phyloP scores from a whole-genome alignment of 306 rosid genomes.

The Rubus parviflorus region DNA sequence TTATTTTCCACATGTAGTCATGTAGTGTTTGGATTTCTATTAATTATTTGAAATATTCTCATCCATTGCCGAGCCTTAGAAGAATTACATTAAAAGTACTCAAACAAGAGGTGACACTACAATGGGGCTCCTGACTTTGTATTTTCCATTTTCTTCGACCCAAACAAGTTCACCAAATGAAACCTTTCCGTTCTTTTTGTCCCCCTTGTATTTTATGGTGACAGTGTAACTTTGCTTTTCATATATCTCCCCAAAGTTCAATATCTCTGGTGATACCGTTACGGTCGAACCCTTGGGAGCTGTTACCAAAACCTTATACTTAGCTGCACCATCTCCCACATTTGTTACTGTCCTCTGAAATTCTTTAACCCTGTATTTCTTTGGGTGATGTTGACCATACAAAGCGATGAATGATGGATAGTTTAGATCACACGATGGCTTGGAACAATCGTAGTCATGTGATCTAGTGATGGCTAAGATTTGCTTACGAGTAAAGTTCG shows the following conservation, averaged over 20 bases:
- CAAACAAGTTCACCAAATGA: slow-evolving; percentile 30
- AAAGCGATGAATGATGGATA: slow-evolving; percentile 49
- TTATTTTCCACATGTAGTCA: not conserved
- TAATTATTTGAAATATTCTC: not conserved
- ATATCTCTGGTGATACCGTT: slow-evolving; percentile 34
- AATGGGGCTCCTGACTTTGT: slow-evolving; percentile 31
- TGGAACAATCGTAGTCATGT: slow-evolving; percentile 29
- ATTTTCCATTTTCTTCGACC: slow-evolving; percentile 29
- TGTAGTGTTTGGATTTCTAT: not conserved
- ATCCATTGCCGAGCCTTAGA: not conserved
- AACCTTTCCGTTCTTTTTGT: not conserved
- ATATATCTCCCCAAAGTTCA: slow-evolving; percentile 31
- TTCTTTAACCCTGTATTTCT: not conserved
- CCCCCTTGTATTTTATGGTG: slow-evolving; percentile 7
- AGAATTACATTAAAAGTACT: not conserved
- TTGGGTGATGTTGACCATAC: slow-evolving; percentile 1
- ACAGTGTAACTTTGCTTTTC: slow-evolving; percentile 44
- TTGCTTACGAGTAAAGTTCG: slow-evolving; percentile 30
- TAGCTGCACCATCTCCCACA: slow-evolving; percentile 45
- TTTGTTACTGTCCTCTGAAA: slow-evolving; percentile 47
- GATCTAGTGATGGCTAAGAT: slow-evolving; percentile 41
- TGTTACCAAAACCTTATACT: slow-evolving; percentile 36
- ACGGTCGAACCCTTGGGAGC: slow-evolving; percentile 38
- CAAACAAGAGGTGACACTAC: slow-evolving; percentile 17
- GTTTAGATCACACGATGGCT: slow-evolving; percentile 46